Percentiles rank a stretch among this genome's conserved stretches.
Evolutionary conservation across 768 basidiomycete genomes (phyloP).

Genomic region (Collybiopsis luxurians): DNA sequence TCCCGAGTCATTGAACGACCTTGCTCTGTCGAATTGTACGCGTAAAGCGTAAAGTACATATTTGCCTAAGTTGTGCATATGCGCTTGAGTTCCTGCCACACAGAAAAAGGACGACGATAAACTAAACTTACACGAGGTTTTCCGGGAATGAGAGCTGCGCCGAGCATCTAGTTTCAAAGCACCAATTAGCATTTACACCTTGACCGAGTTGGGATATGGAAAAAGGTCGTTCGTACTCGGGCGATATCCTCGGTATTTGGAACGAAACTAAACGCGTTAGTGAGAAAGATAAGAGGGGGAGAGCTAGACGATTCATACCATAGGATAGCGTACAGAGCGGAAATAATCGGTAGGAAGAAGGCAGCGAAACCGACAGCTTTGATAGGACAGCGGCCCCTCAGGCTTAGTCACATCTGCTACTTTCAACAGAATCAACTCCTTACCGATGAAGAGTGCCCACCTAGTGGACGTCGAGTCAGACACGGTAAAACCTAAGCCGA

Average conservation of each 20-base stretch:
- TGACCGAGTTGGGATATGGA: no score
- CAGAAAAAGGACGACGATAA: no score
- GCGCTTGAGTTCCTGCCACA: no score
- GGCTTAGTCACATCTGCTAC: no score
- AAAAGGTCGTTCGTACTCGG: slow-evolving; percentile 1
- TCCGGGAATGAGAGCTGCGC: slow-evolving; percentile 7
- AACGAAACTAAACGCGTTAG: slow-evolving; percentile 4
- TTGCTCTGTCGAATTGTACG: slow-evolving; percentile 15
- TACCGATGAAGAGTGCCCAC: slow-evolving; percentile 16
- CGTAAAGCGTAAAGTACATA: slow-evolving; percentile 9
- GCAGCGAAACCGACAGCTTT: slow-evolving; percentile 14
- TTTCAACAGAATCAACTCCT: background rate
- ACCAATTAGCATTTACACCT: no score
- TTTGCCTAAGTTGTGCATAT: background rate
- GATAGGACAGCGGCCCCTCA: no score
- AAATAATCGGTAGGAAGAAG: slow-evolving; percentile 11
- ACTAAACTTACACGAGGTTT: slow-evolving; percentile 1
- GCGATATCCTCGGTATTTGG: slow-evolving; percentile 13
- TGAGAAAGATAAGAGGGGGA: background rate
- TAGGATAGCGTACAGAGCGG: slow-evolving; percentile 11
- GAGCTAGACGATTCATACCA: slow-evolving; percentile 5
- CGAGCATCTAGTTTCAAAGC: slow-evolving; percentile 15
- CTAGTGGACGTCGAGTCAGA: background rate
- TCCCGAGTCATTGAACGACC: slow-evolving; percentile 16
- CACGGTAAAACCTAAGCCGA: no score